Evolutionary conservation across 352 stramenopile genomes (phyloP).

Genomic region (Pilasporangium apinafurcum): DNA sequence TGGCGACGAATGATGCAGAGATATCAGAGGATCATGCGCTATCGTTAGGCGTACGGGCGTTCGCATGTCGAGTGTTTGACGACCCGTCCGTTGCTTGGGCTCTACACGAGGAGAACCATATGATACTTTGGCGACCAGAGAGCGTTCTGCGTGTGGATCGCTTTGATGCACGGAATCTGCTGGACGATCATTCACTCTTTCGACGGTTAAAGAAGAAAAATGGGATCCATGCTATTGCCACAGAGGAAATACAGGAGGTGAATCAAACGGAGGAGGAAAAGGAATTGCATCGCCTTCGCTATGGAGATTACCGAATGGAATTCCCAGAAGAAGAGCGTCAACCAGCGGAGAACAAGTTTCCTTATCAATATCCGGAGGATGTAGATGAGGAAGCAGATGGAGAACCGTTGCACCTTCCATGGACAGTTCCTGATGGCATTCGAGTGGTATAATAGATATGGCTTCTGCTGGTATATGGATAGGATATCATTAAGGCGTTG

Average conservation of each 20-base stretch:
- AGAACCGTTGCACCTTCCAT: constrained; percentile 18
- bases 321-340: constrained; percentile 14
- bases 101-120: constrained; percentile 44
- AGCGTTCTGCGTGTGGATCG: constrained; percentile 40
- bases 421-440: constrained; percentile 17
- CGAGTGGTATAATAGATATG: constrained; percentile 12
- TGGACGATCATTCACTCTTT: constrained; percentile 42
- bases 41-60: constrained; percentile 37
- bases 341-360: constrained; percentile 23
- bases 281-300: constrained; percentile 35
- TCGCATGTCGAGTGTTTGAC: constrained; percentile 44
- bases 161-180: constrained; percentile 57
- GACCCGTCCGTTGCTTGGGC: constrained; percentile 34
- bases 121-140: constrained; percentile 43
- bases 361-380: constrained; percentile 35
- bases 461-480: background rate
- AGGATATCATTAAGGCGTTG: background rate
- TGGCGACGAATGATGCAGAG: too few relatives aligned
- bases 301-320: constrained; percentile 34
- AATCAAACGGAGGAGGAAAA: background rate
- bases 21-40: constrained; percentile 5
- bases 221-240: background rate
- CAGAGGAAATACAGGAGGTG: too few relatives aligned
- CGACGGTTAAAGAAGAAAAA: constrained; percentile 34
- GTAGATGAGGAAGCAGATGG: constrained; percentile 9